Percentiles rank a stretch among this genome's conserved stretches.
These are phyloP conservation scores for Populus hybrid DNA, from an alignment of 441 rosid genomes.

Conservation along the genomic window DNA sequence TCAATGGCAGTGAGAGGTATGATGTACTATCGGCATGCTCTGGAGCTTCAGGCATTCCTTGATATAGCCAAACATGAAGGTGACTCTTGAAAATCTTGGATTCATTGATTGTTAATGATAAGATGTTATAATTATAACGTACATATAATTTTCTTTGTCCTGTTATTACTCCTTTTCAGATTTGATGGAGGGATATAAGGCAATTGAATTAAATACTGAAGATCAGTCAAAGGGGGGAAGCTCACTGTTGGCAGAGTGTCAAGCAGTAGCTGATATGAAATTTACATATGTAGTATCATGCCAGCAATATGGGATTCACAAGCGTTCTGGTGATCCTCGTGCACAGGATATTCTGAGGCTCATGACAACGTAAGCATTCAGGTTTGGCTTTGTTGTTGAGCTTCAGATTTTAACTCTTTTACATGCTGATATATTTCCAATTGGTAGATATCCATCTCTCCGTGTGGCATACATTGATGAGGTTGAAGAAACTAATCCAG, in stretches of 20 bases:
- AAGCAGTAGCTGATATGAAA: constrained; percentile 99
- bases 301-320: constrained; percentile 93
- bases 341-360: constrained; percentile 92
- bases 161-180: constrained; percentile 42
- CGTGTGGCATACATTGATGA: constrained; percentile 99
- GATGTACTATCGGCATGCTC: constrained; percentile 97
- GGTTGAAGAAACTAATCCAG: constrained; percentile 89
- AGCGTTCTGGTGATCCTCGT: constrained; percentile 82
- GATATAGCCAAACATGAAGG: constrained; percentile 99
- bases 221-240: constrained; percentile 74
- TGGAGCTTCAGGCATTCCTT: constrained; percentile 99
- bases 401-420: constrained; percentile 3
- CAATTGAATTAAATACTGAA: constrained; percentile 73
- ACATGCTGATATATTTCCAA: constrained; percentile 18
- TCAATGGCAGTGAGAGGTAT: constrained; percentile 84
- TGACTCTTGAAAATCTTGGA: constrained; percentile 23
- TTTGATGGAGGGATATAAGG: constrained; percentile 98
- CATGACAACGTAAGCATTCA: constrained; percentile 65
- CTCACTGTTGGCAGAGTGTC: constrained; percentile 84
- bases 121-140: background rate
- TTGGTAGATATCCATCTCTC: constrained; percentile 87
- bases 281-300: constrained; percentile 96
- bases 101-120: background rate
- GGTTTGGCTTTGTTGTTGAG: background rate
- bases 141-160: constrained; percentile 11